These are phyloP conservation scores for Gonium pectorale DNA, from an alignment of 139 green algal species.

Conservation along the genomic window DNA sequence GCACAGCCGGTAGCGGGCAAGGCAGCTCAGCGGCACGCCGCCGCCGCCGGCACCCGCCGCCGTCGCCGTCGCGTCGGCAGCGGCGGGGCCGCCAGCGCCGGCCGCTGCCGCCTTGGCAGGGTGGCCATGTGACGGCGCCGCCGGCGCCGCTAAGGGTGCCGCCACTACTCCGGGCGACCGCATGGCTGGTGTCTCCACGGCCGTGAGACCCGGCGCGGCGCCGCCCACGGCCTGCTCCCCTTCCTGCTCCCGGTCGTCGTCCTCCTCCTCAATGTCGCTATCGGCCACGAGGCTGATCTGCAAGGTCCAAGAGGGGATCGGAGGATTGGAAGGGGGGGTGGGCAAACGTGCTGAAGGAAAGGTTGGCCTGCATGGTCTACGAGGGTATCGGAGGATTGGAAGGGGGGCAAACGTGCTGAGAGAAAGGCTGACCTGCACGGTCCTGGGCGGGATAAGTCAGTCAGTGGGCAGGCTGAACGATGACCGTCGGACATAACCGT, in stretches of 20 bases:
- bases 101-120: neutral
- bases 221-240: too few relatives aligned
- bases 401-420: too few relatives aligned
- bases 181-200: neutral
- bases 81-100: too few relatives aligned
- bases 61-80: neutral
- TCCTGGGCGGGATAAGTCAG: too few relatives aligned
- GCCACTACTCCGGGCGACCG: neutral
- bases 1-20: constrained; percentile 14
- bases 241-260: neutral
- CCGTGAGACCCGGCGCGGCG: neutral
- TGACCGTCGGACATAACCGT: too few relatives aligned
- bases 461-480: too few relatives aligned
- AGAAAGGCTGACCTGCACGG: too few relatives aligned
- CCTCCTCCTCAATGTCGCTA: constrained; percentile 7
- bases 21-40: neutral
- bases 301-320: neutral
- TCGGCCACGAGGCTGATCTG: constrained; percentile 5
- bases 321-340: too few relatives aligned
- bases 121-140: neutral
- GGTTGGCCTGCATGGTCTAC: neutral
- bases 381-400: neutral
- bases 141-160: neutral
- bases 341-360: neutral
- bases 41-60: too few relatives aligned